Conservation (phyloP, 208 protist genomes). For the Phytomonas francai region DNA sequence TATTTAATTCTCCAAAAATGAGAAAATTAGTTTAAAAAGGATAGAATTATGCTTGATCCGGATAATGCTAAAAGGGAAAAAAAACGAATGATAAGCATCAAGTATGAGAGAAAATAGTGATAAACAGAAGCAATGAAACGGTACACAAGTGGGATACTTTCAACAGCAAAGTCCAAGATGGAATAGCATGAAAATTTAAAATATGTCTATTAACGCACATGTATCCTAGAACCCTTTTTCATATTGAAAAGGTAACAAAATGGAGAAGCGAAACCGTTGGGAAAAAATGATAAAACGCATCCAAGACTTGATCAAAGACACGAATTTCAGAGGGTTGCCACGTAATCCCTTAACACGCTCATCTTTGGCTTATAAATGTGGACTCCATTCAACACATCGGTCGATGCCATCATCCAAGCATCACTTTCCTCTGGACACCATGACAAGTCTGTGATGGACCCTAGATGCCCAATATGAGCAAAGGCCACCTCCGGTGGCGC, state of each 20-base stretch:
- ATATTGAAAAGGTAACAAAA: not conserved
- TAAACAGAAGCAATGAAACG: not conserved
- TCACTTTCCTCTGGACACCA: constrained; percentile 86
- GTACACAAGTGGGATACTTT: not conserved
- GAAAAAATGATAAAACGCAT: not conserved
- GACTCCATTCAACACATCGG: constrained; percentile 95
- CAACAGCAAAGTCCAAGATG: too few species aligned
- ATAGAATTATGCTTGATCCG: not conserved
- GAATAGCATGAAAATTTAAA: too few species aligned
- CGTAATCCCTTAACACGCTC: constrained; percentile 37
- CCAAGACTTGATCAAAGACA: not conserved
- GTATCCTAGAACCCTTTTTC: too few species aligned
- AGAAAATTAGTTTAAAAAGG: not conserved
- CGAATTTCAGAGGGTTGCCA: not conserved
- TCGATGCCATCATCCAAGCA: constrained; percentile 88
- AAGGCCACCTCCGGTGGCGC: constrained; percentile 80
- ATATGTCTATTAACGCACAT: too few species aligned
- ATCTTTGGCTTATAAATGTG: constrained; percentile 68
- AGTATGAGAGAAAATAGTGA: not conserved
- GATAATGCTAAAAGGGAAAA: constrained; percentile 3
- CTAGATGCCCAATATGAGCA: constrained; percentile 96
- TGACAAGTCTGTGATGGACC: constrained; percentile 88
- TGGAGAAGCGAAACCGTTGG: not conserved
- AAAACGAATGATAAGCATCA: not conserved
- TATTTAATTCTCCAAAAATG: too few species aligned